Evolutionary conservation across 2,329 filamentous ascomycete genomes (phyloP), one percentile per base, ranked within the genome.

Genomic region (Pseudopithomyces chartarum): DNA sequence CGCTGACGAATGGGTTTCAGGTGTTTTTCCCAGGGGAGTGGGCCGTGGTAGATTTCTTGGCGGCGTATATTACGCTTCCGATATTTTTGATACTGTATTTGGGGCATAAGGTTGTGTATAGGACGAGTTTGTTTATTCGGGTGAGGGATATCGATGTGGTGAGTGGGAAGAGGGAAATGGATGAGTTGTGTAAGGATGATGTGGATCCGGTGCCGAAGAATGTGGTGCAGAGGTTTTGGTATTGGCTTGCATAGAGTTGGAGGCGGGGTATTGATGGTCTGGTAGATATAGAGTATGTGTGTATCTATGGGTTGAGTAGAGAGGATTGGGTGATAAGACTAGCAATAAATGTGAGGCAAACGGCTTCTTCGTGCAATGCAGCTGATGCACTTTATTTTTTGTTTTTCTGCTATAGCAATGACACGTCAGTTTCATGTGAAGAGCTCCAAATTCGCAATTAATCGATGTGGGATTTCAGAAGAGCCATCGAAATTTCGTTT

Each of bases 21-120:
- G 88, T 90, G 0, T 92, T 92, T 58, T 75, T 75, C 33, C 69
- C 69, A 12, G 64, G 58, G 51, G 74, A 74, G 0, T 84, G 80
- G 73, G 65, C 60, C 39, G 74, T 76, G 0, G 67, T 79, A n/a
- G 77, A 79, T n/a, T 85, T 85, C 58, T 62, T 84, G 19, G 83
- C 81, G 0, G 78, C 79, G 1, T 83, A 83, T 57, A 80, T 83
- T 15, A 81, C 79, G 0, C 42, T 76, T 20, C 73, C 73, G 0
- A 73, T 76, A 19, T 75, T 74, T 59, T 32, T 74, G 6, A 67
- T 61, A 10, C 52, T 76, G 23, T 76, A 75, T 36, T 13, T 72
- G 12, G 71, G 71, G 13, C 73, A 76, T 55, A 76, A 76, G 60
- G 58, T 68, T 13, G 69, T 57, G 46, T 73, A 60, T 49, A 55